A percentile compares a stretch with the other conserved stretches of the same genome.
phyloP scores from a whole-genome alignment of 1,284 basidiomycete genomes.

The Inonotus hispidus region DNA sequence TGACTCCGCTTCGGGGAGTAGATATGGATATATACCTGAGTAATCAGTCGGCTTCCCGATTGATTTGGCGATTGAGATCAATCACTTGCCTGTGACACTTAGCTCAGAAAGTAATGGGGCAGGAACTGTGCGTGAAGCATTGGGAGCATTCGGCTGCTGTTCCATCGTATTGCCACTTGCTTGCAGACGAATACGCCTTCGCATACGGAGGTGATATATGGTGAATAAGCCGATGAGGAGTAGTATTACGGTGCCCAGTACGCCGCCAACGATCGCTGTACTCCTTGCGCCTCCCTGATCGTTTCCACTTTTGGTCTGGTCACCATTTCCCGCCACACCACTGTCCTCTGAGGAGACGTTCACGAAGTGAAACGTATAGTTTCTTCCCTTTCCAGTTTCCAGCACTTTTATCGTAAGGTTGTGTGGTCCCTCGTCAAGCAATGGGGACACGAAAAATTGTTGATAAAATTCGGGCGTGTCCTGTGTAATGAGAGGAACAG shows the following conservation, averaged over 20 bases:
- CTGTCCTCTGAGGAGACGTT: neutral
- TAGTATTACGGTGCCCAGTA: neutral
- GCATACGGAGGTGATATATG: neutral
- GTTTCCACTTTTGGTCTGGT: neutral
- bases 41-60: too few species aligned
- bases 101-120: too few species aligned
- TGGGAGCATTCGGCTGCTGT: too few species aligned
- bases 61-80: too few species aligned
- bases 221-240: neutral
- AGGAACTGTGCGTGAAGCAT: too few species aligned
- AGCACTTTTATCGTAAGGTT: neutral
- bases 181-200: neutral
- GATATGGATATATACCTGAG: too few species aligned
- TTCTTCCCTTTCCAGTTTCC: neutral
- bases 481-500: neutral
- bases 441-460: constrained; percentile 4
- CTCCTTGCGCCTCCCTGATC: neutral
- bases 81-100: too few species aligned
- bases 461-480: neutral
- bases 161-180: neutral
- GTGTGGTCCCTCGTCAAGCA: neutral
- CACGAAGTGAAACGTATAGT: neutral
- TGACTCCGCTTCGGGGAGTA: too few species aligned
- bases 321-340: neutral
- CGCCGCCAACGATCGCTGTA: constrained; percentile 7